A percentile compares a stretch with the other conserved stretches of the same genome.
phyloP scores from a whole-genome alignment of 495 filamentous ascomycete species.

The Ramalina peruviana region DNA sequence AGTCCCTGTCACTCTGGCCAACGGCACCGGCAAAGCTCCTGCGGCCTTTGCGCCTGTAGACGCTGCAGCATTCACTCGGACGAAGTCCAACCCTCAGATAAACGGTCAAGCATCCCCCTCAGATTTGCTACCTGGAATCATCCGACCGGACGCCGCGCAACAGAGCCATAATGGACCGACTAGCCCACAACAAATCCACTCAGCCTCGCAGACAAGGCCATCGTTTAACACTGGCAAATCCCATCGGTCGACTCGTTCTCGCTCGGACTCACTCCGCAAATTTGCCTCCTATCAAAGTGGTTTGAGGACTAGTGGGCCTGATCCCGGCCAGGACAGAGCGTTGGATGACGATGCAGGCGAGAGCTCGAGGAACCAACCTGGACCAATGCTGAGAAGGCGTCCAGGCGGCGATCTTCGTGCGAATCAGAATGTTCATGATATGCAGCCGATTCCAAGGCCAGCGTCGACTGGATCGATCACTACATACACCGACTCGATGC shows the following conservation, averaged over 20 bases:
- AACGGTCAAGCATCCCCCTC: conserved; percentile 3
- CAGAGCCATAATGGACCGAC: neutral
- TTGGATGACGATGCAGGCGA: conserved; percentile 12
- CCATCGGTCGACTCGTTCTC: conserved; percentile 9
- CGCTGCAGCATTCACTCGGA: neutral
- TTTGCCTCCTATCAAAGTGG: conserved; percentile 65
- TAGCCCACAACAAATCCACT: too few species aligned
- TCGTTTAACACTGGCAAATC: conserved; percentile 9
- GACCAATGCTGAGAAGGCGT: conserved; percentile 58
- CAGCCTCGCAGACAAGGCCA: neutral
- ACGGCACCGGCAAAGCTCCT: neutral
- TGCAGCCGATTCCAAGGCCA: conserved; percentile 46
- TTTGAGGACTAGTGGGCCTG: conserved; percentile 42
- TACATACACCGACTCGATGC: conserved; percentile 53
- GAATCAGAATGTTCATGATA: conserved; percentile 57
- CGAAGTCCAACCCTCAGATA: neutral
- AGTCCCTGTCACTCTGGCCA: neutral
- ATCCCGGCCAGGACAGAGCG: conserved; percentile 40
- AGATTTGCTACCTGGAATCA: conserved; percentile 5
- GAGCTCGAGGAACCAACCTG: conserved; percentile 24
- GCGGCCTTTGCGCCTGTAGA: neutral
- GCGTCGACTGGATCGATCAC: conserved; percentile 59
- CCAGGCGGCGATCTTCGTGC: conserved; percentile 84
- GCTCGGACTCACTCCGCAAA: conserved; percentile 30
- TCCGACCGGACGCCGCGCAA: neutral